Base-by-base conservation (phyloP, 495 filamentous ascomycete genomes). In the Daldinia caldariorum region DNA sequence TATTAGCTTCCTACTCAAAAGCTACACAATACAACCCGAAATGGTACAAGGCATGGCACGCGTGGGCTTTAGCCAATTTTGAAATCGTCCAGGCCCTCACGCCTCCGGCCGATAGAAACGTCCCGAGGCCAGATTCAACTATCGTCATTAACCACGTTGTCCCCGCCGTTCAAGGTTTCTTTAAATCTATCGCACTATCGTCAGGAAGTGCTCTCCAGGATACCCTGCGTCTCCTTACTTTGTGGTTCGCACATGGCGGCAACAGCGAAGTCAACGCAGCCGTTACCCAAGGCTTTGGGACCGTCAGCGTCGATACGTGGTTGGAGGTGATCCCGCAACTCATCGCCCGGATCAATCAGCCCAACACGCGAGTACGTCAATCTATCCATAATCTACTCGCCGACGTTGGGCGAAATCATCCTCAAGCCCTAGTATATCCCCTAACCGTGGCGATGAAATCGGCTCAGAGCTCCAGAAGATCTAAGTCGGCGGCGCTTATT, bases 31-130 rank as follows among this genome's bases (percentile, higher is more conserved):
- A 96, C 80, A 92, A 98, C 69, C 89, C 90, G 50, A 89, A 90
- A 60, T 99, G 94, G 85, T 98, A 99, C 80, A 99, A 98, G 79
- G 95, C 95, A 18, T 99, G 95, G 95, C 95, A 99, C 77, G 89
- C 95, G 3, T 99, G 96, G 95, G 95, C 95, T n/a, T 81, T 98
- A 45, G 95, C 96, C 16, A 99, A 99, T 77, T 99, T 98, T 74
- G 94, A 99, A 78, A 94, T 98, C 43, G 94, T 98, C 29, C 97
- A 92, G 60, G 87, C 90, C 2, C 84, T 94, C 62, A 85, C 87
- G 18, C 85, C 87, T 29, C 80, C 89, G 51, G 82, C 83, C 9
- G 90, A 88, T 68, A 83, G 85, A 13, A 89, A 91, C 53, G 72
- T 80, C 12, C 83, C 34, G 77, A 83, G 71, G 51, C 79, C 91